These are phyloP conservation scores for Conringia planisiliqua DNA, from an alignment of 345 rosid species.

Conservation along the genomic window DNA sequence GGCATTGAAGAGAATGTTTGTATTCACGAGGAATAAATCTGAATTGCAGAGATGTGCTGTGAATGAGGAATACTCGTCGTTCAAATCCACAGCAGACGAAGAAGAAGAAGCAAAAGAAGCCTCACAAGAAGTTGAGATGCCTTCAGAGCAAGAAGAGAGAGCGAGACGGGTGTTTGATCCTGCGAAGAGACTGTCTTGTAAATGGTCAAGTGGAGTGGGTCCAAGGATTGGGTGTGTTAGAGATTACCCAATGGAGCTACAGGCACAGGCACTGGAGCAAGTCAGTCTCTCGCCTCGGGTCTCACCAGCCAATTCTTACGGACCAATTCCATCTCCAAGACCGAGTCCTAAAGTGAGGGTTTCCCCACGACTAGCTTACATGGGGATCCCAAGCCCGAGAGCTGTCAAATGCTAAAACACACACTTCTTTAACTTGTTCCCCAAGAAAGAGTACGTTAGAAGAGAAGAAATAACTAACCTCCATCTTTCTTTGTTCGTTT, in stretches of 20 bases:
- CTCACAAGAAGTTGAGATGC: constrained; percentile 23
- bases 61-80: constrained; percentile 49
- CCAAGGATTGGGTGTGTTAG: constrained; percentile 76
- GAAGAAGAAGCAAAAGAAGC: constrained; percentile 23
- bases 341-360: constrained; percentile 45
- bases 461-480: constrained; percentile 13
- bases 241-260: constrained; percentile 64
- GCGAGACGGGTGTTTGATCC: constrained; percentile 37
- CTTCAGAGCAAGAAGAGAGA: constrained; percentile 18
- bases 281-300: constrained; percentile 55
- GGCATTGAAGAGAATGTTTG: background rate
- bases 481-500: constrained; percentile 1
- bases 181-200: constrained; percentile 53
- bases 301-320: constrained; percentile 33
- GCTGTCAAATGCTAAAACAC: constrained; percentile 14
- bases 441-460: constrained; percentile 10
- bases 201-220: constrained; percentile 68
- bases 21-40: constrained; percentile 5
- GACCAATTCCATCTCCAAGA: constrained; percentile 55
- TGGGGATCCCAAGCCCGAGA: constrained; percentile 51
- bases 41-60: constrained; percentile 47
- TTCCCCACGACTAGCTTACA: constrained; percentile 44
- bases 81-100: constrained; percentile 24
- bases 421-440: background rate
- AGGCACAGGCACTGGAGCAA: constrained; percentile 58